A percentile compares a stretch with the other conserved stretches of the same genome.
These are phyloP conservation scores for Neoarthrinium moseri DNA, from an alignment of 2,329 filamentous ascomycete species.

Conservation along the genomic window DNA sequence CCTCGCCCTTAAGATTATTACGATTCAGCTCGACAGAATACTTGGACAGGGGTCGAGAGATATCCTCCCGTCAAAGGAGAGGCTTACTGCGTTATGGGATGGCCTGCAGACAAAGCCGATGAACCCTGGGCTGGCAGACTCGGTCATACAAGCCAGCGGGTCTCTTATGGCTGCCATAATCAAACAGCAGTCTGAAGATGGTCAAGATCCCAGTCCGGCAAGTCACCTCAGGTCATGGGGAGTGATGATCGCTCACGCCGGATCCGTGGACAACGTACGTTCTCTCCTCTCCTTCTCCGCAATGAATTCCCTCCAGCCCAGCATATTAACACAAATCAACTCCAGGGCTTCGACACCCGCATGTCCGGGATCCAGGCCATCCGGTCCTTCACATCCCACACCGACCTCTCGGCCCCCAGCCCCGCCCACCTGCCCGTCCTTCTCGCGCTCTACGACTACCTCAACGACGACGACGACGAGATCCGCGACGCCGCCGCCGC, in stretches of 20 bases:
- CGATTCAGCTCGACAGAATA: conserved; percentile 40
- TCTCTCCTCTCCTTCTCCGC: neutral
- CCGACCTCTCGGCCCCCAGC: conserved; percentile 22
- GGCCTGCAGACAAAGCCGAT: conserved; percentile 35
- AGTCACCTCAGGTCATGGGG: conserved; percentile 47
- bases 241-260: conserved; percentile 46
- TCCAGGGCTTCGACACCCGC: conserved; percentile 63
- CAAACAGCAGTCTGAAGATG: too few relatives aligned
- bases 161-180: conserved; percentile 37
- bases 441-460: conserved; percentile 68
- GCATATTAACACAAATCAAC: conserved; percentile 9
- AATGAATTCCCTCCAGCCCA: conserved; percentile 1
- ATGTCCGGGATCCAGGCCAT: conserved; percentile 59
- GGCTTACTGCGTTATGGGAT: conserved; percentile 40
- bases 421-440: conserved; percentile 52
- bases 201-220: too few relatives aligned
- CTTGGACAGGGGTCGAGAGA: conserved; percentile 22
- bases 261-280: conserved; percentile 46
- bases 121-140: conserved; percentile 49
- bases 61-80: conserved; percentile 30
- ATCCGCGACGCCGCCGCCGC: conserved; percentile 65
- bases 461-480: conserved; percentile 92
- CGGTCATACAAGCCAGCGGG: conserved; percentile 47
- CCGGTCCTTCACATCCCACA: conserved; percentile 42
- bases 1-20: conserved; percentile 46